These are phyloP conservation scores for Spergularia marina DNA, from an alignment of 148 eudicot species.

Conservation along the genomic window DNA sequence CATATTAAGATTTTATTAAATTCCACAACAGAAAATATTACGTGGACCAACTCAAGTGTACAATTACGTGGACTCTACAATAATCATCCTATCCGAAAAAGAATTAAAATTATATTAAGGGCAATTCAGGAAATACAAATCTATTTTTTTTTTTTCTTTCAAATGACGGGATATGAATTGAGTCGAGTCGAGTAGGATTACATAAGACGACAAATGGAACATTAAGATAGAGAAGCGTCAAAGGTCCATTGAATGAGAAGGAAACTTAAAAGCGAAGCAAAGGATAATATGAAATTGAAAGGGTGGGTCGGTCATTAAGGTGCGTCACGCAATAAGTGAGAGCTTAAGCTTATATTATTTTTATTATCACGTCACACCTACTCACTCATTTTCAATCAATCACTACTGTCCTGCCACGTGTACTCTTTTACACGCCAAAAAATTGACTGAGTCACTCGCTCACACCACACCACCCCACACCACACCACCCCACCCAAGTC, in stretches of 20 bases:
- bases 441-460: neutral
- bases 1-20: no score
- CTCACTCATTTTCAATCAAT: neutral
- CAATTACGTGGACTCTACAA: no score
- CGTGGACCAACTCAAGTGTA: no score
- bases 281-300: neutral
- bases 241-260: neutral
- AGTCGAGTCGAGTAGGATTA: no score
- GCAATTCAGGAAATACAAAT: no score
- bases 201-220: neutral
- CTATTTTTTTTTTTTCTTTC: no score
- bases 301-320: neutral
- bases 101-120: no score
- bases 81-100: no score
- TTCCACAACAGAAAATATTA: no score
- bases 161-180: no score
- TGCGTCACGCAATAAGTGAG: constrained; percentile 1
- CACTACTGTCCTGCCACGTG: constrained; percentile 7
- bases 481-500: neutral
- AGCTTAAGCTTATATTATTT: no score
- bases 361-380: no score
- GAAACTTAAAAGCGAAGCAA: constrained; percentile 9
- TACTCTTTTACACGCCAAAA: constrained; percentile 11
- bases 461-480: neutral
- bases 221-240: neutral